Evolutionary conservation across 1,284 basidiomycete genomes (phyloP).

Genomic region (Tilletia walkeri): DNA sequence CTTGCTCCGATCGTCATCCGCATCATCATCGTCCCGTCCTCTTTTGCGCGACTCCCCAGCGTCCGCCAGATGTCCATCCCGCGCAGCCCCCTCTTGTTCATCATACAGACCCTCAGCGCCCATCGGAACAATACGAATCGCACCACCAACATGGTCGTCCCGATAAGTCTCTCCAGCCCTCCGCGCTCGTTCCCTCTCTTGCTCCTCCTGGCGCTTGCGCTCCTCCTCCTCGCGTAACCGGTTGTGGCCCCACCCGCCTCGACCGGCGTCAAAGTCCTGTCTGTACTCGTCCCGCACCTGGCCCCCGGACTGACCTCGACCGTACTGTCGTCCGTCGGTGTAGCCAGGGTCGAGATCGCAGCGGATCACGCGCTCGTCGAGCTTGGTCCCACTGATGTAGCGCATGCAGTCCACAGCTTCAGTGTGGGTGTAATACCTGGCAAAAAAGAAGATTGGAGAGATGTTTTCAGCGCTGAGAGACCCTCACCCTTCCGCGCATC

Average conservation of each 20-base stretch:
- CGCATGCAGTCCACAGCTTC: constrained; percentile 91
- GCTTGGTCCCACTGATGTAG: constrained; percentile 92
- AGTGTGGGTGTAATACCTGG: constrained; percentile 81
- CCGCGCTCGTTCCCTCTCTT: background rate
- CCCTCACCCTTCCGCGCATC: no score
- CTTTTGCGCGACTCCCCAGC: background rate
- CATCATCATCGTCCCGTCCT: constrained; percentile 4
- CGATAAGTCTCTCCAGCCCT: background rate
- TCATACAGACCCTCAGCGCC: constrained; percentile 35
- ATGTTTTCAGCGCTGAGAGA: no score
- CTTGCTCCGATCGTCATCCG: constrained; percentile 14
- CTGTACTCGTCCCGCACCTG: constrained; percentile 91
- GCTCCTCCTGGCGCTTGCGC: constrained; percentile 72
- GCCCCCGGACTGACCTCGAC: constrained; percentile 91
- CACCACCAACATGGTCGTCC: constrained; percentile 27
- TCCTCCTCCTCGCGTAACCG: constrained; percentile 64
- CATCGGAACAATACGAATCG: constrained; percentile 31
- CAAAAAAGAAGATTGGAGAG: background rate
- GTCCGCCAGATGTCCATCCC: background rate
- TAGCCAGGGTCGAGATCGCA: constrained; percentile 99
- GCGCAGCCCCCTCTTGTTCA: constrained; percentile 30
- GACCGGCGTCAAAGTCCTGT: constrained; percentile 84
- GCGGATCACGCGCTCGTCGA: constrained; percentile 98
- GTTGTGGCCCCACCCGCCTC: constrained; percentile 79
- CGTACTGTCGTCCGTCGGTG: constrained; percentile 94